A percentile compares a stretch with the other conserved stretches of the same genome.
phyloP scores from a whole-genome alignment of 306 rosid species.

The Erythrophleum fordii region DNA sequence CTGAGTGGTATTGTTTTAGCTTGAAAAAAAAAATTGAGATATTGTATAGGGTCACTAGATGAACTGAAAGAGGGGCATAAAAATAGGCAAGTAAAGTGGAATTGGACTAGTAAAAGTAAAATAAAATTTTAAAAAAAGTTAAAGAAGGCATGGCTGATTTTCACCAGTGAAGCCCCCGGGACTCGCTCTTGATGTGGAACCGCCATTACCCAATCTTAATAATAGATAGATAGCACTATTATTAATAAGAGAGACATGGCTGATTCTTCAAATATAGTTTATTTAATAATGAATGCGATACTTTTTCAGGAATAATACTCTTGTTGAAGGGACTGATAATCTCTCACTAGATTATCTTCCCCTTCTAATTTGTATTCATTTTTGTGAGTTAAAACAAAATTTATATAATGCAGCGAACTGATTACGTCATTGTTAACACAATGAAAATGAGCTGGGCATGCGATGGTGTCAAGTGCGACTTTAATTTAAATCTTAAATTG shows the following conservation, averaged over 20 bases:
- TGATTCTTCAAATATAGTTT: not conserved
- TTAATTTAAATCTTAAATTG: no score
- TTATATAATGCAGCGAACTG: no score
- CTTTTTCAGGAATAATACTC: no score
- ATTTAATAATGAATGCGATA: no score
- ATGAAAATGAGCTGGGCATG: no score
- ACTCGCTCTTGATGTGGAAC: constrained; percentile 63
- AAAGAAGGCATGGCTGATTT: constrained; percentile 32
- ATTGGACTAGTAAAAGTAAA: constrained; percentile 29
- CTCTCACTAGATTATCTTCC: not conserved
- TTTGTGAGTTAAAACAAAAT: not conserved
- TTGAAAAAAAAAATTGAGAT: not conserved
- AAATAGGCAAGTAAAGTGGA: constrained; percentile 53
- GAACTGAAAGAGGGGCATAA: constrained; percentile 45
- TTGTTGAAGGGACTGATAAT: not conserved
- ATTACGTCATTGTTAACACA: no score
- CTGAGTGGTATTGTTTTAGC: not conserved
- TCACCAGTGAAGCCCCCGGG: constrained; percentile 43
- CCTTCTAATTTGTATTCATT: not conserved
- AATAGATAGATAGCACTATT: not conserved
- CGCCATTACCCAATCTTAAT: constrained; percentile 42
- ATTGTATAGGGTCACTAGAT: constrained; percentile 28
- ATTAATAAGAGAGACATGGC: not conserved
- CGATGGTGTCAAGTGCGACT: no score
- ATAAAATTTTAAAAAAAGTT: not conserved